Conservation (phyloP, 1,139 yeast genomes). For the Saccharomyces hybrid region DNA sequence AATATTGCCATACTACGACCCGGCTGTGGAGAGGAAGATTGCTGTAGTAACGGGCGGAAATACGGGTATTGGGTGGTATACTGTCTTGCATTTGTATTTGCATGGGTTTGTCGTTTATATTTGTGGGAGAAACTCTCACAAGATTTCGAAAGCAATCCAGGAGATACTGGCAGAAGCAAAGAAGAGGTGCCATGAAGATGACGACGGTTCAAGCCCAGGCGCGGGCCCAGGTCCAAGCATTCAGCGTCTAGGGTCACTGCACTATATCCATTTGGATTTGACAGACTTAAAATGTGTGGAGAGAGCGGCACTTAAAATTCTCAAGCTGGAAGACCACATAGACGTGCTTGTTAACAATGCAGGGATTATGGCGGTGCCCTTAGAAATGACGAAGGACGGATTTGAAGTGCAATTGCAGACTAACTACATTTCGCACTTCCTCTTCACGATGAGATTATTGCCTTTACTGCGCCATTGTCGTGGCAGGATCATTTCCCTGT, state of each 20-base stretch:
- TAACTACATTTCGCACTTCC: constrained; percentile 67
- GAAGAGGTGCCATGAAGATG: constrained; percentile 15
- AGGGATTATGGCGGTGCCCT: constrained; percentile 74
- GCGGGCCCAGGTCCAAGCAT: not conserved
- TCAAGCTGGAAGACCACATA: constrained; percentile 42
- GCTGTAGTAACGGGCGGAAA: constrained; percentile 77
- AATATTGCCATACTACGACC: constrained; percentile 33
- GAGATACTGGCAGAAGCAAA: constrained; percentile 50
- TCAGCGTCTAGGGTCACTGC: constrained; percentile 47
- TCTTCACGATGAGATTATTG: constrained; percentile 55
- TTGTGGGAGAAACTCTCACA: constrained; percentile 57
- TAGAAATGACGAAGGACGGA: constrained; percentile 53
- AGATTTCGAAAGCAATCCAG: constrained; percentile 48
- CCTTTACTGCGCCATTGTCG: constrained; percentile 42
- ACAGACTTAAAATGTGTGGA: constrained; percentile 51
- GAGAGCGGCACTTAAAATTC: constrained; percentile 45
- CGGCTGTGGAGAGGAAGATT: constrained; percentile 40
- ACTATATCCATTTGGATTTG: constrained; percentile 55
- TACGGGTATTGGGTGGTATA: constrained; percentile 72
- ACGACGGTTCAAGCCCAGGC: constrained; percentile 5
- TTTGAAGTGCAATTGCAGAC: constrained; percentile 78
- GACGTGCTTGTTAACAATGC: constrained; percentile 72
- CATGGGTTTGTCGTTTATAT: constrained; percentile 73
- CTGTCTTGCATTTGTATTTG: constrained; percentile 63
- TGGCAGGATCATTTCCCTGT: constrained; percentile 54